A percentile compares a stretch with the other conserved stretches of the same genome.
Conservation (phyloP, 2,329 filamentous ascomycete genomes). For the Shiraia sp. region DNA sequence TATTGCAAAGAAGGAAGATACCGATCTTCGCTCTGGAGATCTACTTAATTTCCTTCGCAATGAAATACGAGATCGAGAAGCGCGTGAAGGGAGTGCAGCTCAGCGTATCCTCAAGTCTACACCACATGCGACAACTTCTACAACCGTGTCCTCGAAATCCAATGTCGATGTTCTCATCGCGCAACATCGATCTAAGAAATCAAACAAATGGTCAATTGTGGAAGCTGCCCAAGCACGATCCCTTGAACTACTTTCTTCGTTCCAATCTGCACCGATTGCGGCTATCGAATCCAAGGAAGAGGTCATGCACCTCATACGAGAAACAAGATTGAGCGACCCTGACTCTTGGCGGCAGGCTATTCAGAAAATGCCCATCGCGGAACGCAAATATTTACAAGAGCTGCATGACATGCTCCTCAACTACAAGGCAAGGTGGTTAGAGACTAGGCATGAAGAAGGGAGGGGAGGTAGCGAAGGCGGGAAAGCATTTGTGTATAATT, state of each 20-base stretch:
- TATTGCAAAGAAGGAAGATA: constrained; percentile 73
- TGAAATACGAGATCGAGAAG: constrained; percentile 80
- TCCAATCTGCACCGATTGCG: constrained; percentile 77
- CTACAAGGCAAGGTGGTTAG: constrained; percentile 64
- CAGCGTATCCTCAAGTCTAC: constrained; percentile 29
- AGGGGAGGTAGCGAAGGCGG: constrained; percentile 54
- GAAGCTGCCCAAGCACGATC: constrained; percentile 68
- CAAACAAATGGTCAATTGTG: constrained; percentile 83
- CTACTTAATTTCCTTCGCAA: constrained; percentile 78
- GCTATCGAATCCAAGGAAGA: constrained; percentile 88
- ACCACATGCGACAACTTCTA: constrained; percentile 22
- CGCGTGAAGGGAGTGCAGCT: constrained; percentile 56
- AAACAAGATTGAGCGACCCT: constrained; percentile 74
- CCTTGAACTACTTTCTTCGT: constrained; percentile 68
- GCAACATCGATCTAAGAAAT: constrained; percentile 86
- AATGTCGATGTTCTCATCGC: constrained; percentile 85
- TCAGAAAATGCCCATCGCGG: constrained; percentile 74
- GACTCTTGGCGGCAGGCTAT: constrained; percentile 85
- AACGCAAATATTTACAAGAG: constrained; percentile 81
- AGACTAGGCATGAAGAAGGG: constrained; percentile 34
- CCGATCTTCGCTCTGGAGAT: constrained; percentile 73
- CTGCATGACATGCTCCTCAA: constrained; percentile 74
- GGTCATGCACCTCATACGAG: constrained; percentile 74
- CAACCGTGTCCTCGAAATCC: constrained; percentile 32
- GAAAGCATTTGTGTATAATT: constrained; percentile 91